Base-by-base conservation (phyloP, 495 filamentous ascomycete species). In the Chaetomium fimeti region DNA sequence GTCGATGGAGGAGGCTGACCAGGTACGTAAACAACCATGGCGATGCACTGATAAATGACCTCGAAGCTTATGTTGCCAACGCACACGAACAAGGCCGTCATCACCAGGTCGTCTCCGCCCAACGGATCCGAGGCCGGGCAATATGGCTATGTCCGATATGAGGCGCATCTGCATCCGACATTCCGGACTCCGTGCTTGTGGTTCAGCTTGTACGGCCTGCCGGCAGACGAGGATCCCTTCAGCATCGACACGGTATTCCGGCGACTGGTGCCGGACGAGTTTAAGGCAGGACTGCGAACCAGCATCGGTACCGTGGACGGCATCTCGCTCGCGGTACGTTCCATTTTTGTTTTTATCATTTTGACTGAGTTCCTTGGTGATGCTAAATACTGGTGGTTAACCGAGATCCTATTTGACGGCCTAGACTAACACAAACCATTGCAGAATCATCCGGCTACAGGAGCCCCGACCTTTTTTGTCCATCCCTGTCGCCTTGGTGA, bases 401-500 rank as follows among this genome's bases (percentile, higher is more conserved):
- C 85, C 77, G 68, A 64, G 67, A 70, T 60, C 69, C 77, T 80
- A 70, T 64, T 53, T 65, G 70, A 66, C 74, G 74, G 69, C 73
- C 74, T 72, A 75, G 71, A 80, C 79, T 81, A 81, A 76, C 69
- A 68, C 68, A 71, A 71, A 75, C 70, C 70, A 74, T 74, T 68
- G 69, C 72, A 92, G 91, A 86, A 93, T 77, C 90, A 94, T 81
- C 91, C 91, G 53, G 76, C 87, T 49, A 89, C 85, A 62, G 88
- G 86, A 61, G 70, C 87, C 54, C 91, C 91, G 53, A 80, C 84
- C 55, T 92, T 89, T 71, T 94, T 92, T 77, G 78, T 94, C 68
- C 91, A 96, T 76, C 91, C 91, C 25, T 96, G 91, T 79, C 84
- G 89, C 72, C 88, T 91, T n/a, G 87, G 87, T 61, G 88, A 91